Base-by-base conservation (phyloP, 106 monocot species). In the Dactylorhiza incarnata region DNA sequence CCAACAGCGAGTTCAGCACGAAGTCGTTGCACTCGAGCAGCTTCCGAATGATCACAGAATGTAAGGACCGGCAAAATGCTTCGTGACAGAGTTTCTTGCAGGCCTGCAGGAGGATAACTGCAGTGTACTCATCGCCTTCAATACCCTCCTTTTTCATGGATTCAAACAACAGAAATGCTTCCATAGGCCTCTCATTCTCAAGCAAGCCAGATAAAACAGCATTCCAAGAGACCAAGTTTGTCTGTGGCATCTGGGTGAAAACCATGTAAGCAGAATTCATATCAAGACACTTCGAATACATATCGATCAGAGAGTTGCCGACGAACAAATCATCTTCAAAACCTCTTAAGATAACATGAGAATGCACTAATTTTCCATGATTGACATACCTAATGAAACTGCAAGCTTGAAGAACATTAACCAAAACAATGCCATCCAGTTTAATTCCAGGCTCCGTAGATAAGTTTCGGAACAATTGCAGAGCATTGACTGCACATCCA, bases 161-260 rank as follows among this genome's bases (percentile, higher is more conserved):
- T 77, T 76, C 37, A 37, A 83, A 85, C 51, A 89, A 3, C 5
- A 9, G 25, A 9, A 91, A 20, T 12, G 89, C 96, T 72, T 91
- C 89, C 7, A 24, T 7, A 48, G 75, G 74, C 46, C 23, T 75
- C 68, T 81, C 89, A 20, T 62, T 75, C 24, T 78, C 81, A 19
- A 91, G 77, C 47, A 93, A 75, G 12, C 96, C 89, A 4, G 96
- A 86, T 22, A 97, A 74, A 55, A 97, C 81, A 45, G 85, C 87
- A 71, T 97, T 93, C 96, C 96, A 97, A 0, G 91, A 86, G 14
- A 96, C 88, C n/a, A 80, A 24, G 67, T 91, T 93, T 67, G 54
- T 89, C 13, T 48, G 59, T 3, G 56, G 5, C 79, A 96, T 84
- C 23, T 76, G 54, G 12, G 66, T 15, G 45, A 91, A 93, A 45